Conservation (phyloP, 1,284 basidiomycete genomes). For the Heterobasidion irregulare region DNA sequence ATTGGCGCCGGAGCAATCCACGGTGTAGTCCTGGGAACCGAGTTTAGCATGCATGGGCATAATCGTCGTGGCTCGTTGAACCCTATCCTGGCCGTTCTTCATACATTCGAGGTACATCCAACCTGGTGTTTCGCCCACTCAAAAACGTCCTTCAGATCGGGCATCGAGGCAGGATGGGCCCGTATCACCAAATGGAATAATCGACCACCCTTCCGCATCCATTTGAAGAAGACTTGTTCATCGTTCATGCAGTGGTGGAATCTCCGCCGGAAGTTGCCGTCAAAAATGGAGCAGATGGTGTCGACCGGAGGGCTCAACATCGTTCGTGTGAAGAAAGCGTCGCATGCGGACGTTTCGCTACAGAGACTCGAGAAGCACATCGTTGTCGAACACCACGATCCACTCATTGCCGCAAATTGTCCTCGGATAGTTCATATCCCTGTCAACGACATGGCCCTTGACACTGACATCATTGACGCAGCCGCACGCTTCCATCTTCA, state of each 20-base stretch:
- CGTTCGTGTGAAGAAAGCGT: slow-evolving; percentile 24
- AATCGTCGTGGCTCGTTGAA: slow-evolving; percentile 50
- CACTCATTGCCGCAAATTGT: slow-evolving; percentile 21
- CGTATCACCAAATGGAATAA: slow-evolving; percentile 49
- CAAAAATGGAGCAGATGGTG: slow-evolving; percentile 14
- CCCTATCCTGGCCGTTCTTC: slow-evolving; percentile 37
- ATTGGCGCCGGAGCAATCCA: slow-evolving; percentile 51
- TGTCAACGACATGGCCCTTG: slow-evolving; percentile 20
- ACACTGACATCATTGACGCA: slow-evolving; percentile 27
- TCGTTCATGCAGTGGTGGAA: slow-evolving; percentile 29
- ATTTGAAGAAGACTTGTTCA: slow-evolving; percentile 29
- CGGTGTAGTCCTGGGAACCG: slow-evolving; percentile 49
- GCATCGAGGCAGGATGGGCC: slow-evolving; percentile 42
- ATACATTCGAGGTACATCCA: slow-evolving; percentile 42
- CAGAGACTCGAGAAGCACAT: slow-evolving; percentile 25
- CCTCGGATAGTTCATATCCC: slow-evolving; percentile 25
- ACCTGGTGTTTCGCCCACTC: slow-evolving; percentile 48
- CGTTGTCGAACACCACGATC: slow-evolving; percentile 29
- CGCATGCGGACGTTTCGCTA: slow-evolving; percentile 32
- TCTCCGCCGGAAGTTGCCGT: slow-evolving; percentile 19
- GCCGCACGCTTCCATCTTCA: slow-evolving; percentile 39
- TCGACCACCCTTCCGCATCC: slow-evolving; percentile 36
- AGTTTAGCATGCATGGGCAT: slow-evolving; percentile 51
- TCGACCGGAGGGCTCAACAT: slow-evolving; percentile 26
- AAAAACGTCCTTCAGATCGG: slow-evolving; percentile 23